A percentile compares a stretch with the other conserved stretches of the same genome.
Conservation (phyloP, 225 moss, liverwort and hornwort genomes). For the Sphagnum contortum region DNA sequence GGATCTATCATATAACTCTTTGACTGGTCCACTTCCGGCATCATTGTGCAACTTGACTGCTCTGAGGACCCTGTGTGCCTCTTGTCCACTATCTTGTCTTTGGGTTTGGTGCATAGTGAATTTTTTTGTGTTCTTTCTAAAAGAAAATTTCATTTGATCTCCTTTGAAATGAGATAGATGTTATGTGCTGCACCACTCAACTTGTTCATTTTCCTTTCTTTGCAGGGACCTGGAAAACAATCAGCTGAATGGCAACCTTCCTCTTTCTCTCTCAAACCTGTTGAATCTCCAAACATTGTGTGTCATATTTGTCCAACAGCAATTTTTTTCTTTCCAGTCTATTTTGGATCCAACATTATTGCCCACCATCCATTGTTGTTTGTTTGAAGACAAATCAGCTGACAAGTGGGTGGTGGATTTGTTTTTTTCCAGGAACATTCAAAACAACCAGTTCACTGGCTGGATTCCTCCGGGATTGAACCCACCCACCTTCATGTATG, state of each 20-base stretch:
- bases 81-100: constrained; percentile 1
- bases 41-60: constrained; percentile 41
- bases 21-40: constrained; percentile 44
- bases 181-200: too few species aligned
- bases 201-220: constrained; percentile 2
- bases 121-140: neutral
- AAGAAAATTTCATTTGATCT: neutral
- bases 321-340: neutral
- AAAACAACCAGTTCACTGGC: constrained; percentile 57
- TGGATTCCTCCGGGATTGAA: constrained; percentile 45
- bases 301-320: constrained; percentile 5
- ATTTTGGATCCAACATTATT: too few species aligned
- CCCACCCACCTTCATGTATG: constrained; percentile 40
- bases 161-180: neutral
- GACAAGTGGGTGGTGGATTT: neutral
- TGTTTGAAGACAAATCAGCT: too few species aligned
- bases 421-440: constrained; percentile 37
- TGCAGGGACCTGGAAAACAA: constrained; percentile 46
- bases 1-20: constrained; percentile 51
- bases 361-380: too few species aligned
- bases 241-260: constrained; percentile 36
- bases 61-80: constrained; percentile 40
- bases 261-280: constrained; percentile 39
- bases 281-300: constrained; percentile 27
- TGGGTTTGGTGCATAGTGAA: constrained; percentile 1